Evolutionary conservation across 805 yeast genomes (phyloP).

Genomic region (Starmerella asiatica): DNA sequence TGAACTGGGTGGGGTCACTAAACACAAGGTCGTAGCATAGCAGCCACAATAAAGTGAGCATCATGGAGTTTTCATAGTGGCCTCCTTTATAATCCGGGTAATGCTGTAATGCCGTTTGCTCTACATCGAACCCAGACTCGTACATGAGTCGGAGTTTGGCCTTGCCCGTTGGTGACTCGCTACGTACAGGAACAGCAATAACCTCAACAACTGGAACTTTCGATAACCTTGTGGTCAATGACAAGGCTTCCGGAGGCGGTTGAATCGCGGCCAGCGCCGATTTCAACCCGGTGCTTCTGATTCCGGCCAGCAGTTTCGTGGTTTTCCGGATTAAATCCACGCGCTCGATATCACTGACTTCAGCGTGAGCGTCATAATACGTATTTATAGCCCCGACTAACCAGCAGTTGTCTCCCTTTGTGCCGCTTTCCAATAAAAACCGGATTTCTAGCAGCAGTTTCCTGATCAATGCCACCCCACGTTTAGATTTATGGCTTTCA

Average conservation of each 20-base stretch:
- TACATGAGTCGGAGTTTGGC: slow-evolving; percentile 11
- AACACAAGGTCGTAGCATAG: slow-evolving; percentile 26
- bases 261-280: slow-evolving; percentile 12
- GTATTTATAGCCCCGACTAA: slow-evolving; percentile 21
- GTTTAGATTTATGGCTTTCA: slow-evolving; percentile 14
- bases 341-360: slow-evolving; percentile 15
- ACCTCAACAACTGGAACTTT: slow-evolving; percentile 7
- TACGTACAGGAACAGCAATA: slow-evolving; percentile 6
- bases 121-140: slow-evolving; percentile 22
- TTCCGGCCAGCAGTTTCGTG: slow-evolving; percentile 12
- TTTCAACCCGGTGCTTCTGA: slow-evolving; percentile 14
- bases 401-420: slow-evolving; percentile 19
- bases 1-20: slow-evolving; percentile 22
- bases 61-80: slow-evolving; percentile 27
- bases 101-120: slow-evolving; percentile 25
- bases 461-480: slow-evolving; percentile 19
- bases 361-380: slow-evolving; percentile 21
- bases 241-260: no score
- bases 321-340: slow-evolving; percentile 22
- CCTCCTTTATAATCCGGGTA: slow-evolving; percentile 28
- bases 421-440: slow-evolving; percentile 12
- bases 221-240: neutral
- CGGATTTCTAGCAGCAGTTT: slow-evolving; percentile 21
- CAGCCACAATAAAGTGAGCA: slow-evolving; percentile 23
- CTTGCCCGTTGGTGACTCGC: neutral